Conservation (phyloP, 2,329 filamentous ascomycete genomes). For the Penicillium occitanis region DNA sequence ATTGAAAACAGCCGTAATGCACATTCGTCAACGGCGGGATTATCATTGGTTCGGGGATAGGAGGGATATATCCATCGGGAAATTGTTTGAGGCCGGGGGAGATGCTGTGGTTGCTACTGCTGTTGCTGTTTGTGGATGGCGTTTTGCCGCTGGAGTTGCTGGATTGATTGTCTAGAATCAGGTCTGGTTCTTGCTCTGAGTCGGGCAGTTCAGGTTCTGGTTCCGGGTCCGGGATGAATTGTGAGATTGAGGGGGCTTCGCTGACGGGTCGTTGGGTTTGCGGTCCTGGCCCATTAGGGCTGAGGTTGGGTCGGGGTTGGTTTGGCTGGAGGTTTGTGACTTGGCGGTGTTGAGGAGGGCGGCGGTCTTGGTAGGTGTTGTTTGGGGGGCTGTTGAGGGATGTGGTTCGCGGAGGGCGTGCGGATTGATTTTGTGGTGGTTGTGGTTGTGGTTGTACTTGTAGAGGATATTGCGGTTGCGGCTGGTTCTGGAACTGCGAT, state of each 20-base stretch:
- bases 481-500: neutral
- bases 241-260: slow-evolving; percentile 30
- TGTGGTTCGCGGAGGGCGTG: neutral
- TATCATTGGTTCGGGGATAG: slow-evolving; percentile 36
- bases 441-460: neutral
- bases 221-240: slow-evolving; percentile 37
- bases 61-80: slow-evolving; percentile 23
- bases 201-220: slow-evolving; percentile 23
- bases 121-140: slow-evolving; percentile 9
- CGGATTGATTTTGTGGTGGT: neutral
- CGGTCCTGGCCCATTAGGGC: neutral
- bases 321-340: slow-evolving; percentile 11
- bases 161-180: slow-evolving; percentile 11
- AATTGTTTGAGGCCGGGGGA: slow-evolving; percentile 6
- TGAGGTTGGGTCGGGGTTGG: neutral
- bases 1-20: slow-evolving; percentile 43
- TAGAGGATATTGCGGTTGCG: neutral
- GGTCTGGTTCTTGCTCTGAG: slow-evolving; percentile 13
- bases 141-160: slow-evolving; percentile 14
- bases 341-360: neutral
- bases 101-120: neutral
- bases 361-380: slow-evolving; percentile 1
- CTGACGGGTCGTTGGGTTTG: slow-evolving; percentile 16
- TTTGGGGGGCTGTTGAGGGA: neutral
- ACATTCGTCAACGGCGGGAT: slow-evolving; percentile 35